phyloP scores from a whole-genome alignment of 148 eudicot species.

The Dianthus caryophyllus region DNA sequence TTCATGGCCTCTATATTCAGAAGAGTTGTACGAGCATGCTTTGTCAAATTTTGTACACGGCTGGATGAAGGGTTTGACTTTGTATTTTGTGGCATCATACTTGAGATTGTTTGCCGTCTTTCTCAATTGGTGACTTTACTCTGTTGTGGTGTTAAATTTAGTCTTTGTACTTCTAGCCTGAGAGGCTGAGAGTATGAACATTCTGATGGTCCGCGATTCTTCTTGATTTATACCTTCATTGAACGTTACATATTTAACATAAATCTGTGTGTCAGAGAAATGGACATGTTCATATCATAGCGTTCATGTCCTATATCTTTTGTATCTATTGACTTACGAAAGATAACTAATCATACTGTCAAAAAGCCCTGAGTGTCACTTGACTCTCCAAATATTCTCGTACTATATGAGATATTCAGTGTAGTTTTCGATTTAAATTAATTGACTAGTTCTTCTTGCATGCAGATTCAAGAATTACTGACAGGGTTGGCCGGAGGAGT shows the following conservation, averaged over 20 bases:
- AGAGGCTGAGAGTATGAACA: background rate
- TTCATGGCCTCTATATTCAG: background rate
- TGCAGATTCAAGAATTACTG: constrained; percentile 58
- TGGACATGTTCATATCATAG: background rate
- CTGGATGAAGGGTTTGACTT: background rate
- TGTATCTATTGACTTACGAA: background rate
- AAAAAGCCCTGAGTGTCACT: background rate
- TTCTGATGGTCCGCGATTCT: background rate
- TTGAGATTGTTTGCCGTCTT: too few relatives aligned
- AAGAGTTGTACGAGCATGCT: background rate
- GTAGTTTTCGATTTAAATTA: background rate
- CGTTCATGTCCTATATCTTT: background rate
- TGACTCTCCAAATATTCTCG: background rate
- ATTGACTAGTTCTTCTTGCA: constrained; percentile 10
- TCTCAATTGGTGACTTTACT: background rate
- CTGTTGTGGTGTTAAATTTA: background rate
- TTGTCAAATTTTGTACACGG: background rate
- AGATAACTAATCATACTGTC: background rate
- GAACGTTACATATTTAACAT: too few relatives aligned
- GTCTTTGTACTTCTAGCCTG: background rate
- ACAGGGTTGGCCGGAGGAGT: constrained; percentile 74
- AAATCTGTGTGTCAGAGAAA: background rate
- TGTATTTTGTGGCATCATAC: background rate
- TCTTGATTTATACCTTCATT: background rate
- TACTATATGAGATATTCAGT: background rate